Evolutionary conservation across 768 basidiomycete genomes (phyloP).

Genomic region (Daedaleopsis sinensis): DNA sequence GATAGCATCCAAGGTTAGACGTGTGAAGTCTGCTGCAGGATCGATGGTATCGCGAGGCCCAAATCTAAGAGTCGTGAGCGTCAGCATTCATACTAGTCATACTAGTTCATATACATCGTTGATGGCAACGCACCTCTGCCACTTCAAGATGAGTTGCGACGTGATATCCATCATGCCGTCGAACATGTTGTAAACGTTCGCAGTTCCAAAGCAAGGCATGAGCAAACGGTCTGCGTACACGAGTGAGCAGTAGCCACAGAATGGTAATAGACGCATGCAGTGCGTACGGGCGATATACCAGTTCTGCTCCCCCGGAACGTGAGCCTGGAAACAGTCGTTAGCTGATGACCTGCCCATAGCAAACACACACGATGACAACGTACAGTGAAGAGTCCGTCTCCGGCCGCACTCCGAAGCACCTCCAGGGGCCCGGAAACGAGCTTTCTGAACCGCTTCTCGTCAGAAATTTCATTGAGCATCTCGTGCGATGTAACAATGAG

Average conservation of each 20-base stretch:
- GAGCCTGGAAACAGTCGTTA: conserved; percentile 29
- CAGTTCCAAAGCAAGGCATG: conserved; percentile 45
- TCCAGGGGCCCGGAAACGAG: conserved; percentile 35
- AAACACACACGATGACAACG: conserved; percentile 21
- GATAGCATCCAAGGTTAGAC: conserved; percentile 51
- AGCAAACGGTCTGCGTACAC: conserved; percentile 38
- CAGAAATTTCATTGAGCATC: conserved; percentile 43
- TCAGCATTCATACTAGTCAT: too few species aligned
- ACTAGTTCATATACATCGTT: too few species aligned
- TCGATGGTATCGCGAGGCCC: conserved; percentile 45
- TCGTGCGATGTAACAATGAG: conserved; percentile 38
- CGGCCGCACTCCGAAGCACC: conserved; percentile 39
- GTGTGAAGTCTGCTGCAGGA: conserved; percentile 48
- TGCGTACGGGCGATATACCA: conserved; percentile 48
- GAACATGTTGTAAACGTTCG: conserved; percentile 45
- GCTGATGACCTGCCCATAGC: conserved; percentile 27
- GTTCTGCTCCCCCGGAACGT: conserved; percentile 43
- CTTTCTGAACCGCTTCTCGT: conserved; percentile 48
- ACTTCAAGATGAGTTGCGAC: conserved; percentile 46
- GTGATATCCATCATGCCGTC: conserved; percentile 50
- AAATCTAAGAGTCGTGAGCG: conserved; percentile 34
- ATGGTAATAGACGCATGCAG: neutral
- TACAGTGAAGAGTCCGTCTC: conserved; percentile 47
- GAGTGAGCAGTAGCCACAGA: neutral
- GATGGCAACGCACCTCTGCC: conserved; percentile 37